Base-by-base conservation (phyloP, 257 asterid species). In the Prunella vulgaris region DNA sequence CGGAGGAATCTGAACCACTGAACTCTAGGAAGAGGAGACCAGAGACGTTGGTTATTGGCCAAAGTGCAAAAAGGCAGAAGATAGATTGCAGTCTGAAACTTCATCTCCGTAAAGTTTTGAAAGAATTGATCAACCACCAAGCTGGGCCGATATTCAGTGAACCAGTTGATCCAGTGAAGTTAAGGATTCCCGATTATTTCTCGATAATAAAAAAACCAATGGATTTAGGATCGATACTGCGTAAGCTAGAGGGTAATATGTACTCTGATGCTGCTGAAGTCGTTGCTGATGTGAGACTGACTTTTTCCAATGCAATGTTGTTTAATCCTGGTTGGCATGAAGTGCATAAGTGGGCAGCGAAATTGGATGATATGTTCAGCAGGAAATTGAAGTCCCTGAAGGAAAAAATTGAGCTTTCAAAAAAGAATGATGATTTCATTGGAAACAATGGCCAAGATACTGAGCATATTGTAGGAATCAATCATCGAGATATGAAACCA, bases 141-240 rank as follows among this genome's bases (percentile, higher is more conserved):
- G 5, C 5, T 42, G 88, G 82, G 40, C 68, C 69, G 78, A 24
- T 78, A 59, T 93, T 93, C 78, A 74, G 20, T 12, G 14, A 70
- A 33, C 97, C 98, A 3, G 98, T 93, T 42, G 95, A 93, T 77
- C 98, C 97, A 24, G 88, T 86, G 74, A 74, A 76, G 63, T 71
- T 76, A 66, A 61, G 49, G 2, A 88, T 93, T 68, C 98, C 98
- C 20, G 96, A 90, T 78, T 93, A 93, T 66, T 88, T 86, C 32
- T 52, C 78, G 7, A 70, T 90, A 61, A 77, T 93, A 52, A 53
- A 76, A 7, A 14, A 81, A 8, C 98, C 98, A 3, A 93, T 93
- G 98, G 98, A 93, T 83, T 79, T 93, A 70, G 97, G 97, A 22
- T 87, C 97, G 10, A 51, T 93, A 64, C 85, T 74, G 46, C 78